Base-by-base conservation (phyloP, 169 alveolate genomes). In the Neospora caninum region DNA sequence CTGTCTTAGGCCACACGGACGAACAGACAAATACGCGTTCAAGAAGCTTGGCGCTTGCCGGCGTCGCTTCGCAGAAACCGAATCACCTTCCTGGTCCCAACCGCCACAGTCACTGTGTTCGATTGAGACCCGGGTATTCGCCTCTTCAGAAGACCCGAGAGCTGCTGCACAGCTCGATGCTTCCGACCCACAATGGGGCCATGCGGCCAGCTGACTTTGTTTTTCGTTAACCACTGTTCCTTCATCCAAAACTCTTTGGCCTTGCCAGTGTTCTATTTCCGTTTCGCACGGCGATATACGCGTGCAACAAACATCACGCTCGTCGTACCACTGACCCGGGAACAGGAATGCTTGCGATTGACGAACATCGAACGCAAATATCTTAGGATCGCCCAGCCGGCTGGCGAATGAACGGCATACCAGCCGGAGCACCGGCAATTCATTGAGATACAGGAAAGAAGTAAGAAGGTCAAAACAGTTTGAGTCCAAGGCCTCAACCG, bases 401-500 rank as follows among this genome's bases (percentile, higher is more conserved):
- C 7, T 22, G 27, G 43, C 34, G 88, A 80, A 31, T 2, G 88
- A 80, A 10, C 54, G 41, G 49, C 54, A 80, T 18, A 80, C 88
- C 53, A 10, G 36, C 54, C 88, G 43, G 34, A 80, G 53, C 9
- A 38, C 88, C 27, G 49, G 53, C 88, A 80, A 41, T 34, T 80
- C 88, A 38, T 80, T 80, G 58, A 80, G 13, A 41, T 34, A 80
- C 88, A 80, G 88, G 22, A 34, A 80, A 34, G 88, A 80, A 34
- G 43, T 27, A 34, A 80, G 88, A 10, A 34, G 88, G 7, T 16
- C 49, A 80, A 80, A 80, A 38, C 88, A 80, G 49, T 34, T 20
- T 38, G 54, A 22, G 34, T 80, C 88, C 27, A 80, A 25, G 45
- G 54, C 49, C 53, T 80, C 88, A 16, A 34, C 36, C n/a, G 43